Evolutionary conservation across 2,329 filamentous ascomycete genomes (phyloP), one percentile per base, ranked within the genome.

Genomic region (Pestalotiopsis sp.): DNA sequence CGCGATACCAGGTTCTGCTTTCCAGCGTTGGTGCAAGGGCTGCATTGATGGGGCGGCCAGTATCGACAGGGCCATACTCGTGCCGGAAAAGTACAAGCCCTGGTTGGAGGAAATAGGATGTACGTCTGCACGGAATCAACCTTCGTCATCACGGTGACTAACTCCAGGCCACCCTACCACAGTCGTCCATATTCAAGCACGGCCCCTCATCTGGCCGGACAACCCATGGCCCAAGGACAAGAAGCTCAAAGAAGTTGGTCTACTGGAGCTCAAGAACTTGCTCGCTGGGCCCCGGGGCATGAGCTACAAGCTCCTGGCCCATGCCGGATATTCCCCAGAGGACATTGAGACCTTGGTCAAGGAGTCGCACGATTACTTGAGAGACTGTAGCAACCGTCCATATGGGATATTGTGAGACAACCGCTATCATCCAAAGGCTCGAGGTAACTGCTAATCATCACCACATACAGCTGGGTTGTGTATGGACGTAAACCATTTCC

Each of bases 91-190:
- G 24, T 62, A 62, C 26, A 62, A 62, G 59, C 20, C 14, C 10
- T 62, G 59, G 59, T 20, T 62, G 59, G 59, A 62, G 20, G 59
- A 44, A 20, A 40, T 20, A 20, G 59, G 59, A 11, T 44, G 59
- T 44, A 17, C n/a, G 59, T 40, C 35, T 44, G 20, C n/a, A 10
- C 13, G 22, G 1, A 0, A n/a, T 4, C 10, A 14, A 52, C 44
- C 1, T 22, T 20, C 7, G 2, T n/a, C 7, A 9, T n/a, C 14
- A n/a, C 4, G 4, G 13, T 35, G 14, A 39, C 59, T 20, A 40
- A 38, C 4, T 26, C 26, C 4, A 26, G 26, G 26, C 3, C 26
- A 5, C 26, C 26, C 26, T 26, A 26, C 38, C 26, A 3, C 4
- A 62, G 59, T 62, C 9, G 59, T 62, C n/a, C 17, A 62, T 40